Evolutionary conservation across 2,329 filamentous ascomycete species (phyloP).

Genomic region (Podosphaera xanthii): DNA sequence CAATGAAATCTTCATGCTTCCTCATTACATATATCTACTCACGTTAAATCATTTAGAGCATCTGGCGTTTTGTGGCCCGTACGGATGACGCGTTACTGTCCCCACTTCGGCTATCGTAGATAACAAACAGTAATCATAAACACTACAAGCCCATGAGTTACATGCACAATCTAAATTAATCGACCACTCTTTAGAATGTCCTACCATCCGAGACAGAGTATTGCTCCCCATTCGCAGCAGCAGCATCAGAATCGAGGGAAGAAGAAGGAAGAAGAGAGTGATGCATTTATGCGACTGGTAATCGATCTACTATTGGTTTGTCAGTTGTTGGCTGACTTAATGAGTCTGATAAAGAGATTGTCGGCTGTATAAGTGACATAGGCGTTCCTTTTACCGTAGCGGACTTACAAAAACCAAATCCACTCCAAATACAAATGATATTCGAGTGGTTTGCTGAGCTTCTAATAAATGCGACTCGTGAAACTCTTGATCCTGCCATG

Average conservation of each 20-base stretch:
- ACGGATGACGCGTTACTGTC: too few species aligned
- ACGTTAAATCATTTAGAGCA: too few species aligned
- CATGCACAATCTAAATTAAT: background rate
- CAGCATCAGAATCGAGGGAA: conserved; percentile 20
- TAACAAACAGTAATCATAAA: too few species aligned
- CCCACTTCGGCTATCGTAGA: too few species aligned
- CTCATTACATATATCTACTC: too few species aligned
- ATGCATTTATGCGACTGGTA: conserved; percentile 33
- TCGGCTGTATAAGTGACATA: conserved; percentile 91
- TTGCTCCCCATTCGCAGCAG: conserved; percentile 24
- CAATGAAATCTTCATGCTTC: too few species aligned
- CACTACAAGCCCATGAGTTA: too few species aligned
- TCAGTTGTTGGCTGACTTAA: conserved; percentile 5
- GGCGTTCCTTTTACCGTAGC: conserved; percentile 70
- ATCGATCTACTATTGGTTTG: conserved; percentile 7
- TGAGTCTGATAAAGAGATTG: conserved; percentile 52
- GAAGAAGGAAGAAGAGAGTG: conserved; percentile 33
- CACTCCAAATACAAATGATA: conserved; percentile 85
- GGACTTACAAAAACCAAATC: conserved; percentile 83
- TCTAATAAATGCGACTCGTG: conserved; percentile 78
- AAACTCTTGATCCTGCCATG: conserved; percentile 89
- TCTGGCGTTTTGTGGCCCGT: too few species aligned
- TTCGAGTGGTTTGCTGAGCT: conserved; percentile 96
- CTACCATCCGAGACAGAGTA: conserved; percentile 28
- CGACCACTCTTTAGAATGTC: conserved; percentile 18